Percentiles rank a stretch among this genome's conserved stretches.
Conservation (phyloP, 306 rosid species). For the Quercus engelmannii region DNA sequence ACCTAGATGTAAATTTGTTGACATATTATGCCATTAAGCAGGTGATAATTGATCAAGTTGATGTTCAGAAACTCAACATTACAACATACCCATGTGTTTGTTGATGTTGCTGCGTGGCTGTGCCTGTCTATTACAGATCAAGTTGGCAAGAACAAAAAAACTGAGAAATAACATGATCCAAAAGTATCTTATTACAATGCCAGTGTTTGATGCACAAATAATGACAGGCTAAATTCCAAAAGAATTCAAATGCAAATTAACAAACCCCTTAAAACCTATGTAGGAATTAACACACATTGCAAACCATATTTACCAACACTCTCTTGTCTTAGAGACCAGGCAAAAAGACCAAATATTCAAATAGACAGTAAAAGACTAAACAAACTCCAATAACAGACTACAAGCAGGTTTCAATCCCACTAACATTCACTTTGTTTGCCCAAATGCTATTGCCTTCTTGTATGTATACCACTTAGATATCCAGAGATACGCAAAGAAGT, state of each 20-base stretch:
- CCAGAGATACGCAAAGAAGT: slow-evolving; percentile 54
- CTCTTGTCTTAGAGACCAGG: background rate
- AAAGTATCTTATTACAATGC: background rate
- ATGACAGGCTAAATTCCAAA: background rate
- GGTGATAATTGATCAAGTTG: background rate
- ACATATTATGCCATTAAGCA: background rate
- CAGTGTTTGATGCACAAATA: background rate
- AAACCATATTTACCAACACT: background rate
- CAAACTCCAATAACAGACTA: background rate
- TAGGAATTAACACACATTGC: background rate
- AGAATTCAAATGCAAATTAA: background rate
- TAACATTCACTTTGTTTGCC: background rate
- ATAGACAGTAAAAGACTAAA: background rate
- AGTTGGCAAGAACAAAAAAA: background rate
- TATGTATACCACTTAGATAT: slow-evolving; percentile 60
- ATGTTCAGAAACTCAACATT: too few species aligned
- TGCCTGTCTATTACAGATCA: background rate
- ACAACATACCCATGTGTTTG: background rate
- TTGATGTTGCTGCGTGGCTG: background rate
- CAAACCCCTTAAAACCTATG: background rate
- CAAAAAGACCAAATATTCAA: background rate
- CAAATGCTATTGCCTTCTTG: slow-evolving; percentile 44
- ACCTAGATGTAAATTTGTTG: background rate
- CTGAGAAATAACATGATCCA: background rate
- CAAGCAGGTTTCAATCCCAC: background rate